Evolutionary conservation across 1,284 basidiomycete species (phyloP), one percentile per base, ranked within the genome.

Genomic region (Golubevia sp.): DNA sequence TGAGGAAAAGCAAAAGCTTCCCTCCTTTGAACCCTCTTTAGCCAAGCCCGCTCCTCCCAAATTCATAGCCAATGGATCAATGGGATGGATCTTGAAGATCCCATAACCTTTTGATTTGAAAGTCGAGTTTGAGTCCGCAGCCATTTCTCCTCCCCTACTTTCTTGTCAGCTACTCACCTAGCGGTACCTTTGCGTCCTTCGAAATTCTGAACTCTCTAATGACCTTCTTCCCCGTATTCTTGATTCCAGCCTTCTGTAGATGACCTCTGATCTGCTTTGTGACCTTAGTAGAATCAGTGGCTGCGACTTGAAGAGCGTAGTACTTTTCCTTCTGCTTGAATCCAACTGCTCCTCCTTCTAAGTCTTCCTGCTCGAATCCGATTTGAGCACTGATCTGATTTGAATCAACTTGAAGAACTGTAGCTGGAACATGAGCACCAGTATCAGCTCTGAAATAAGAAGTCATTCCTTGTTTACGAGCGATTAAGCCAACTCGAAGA

Each of bases 351-450:
- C 38, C 38, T 18, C 11, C 11, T 13, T 8, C 18, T 13, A 18
- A 44, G 11, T 44, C 38, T 44, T 44, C 38, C 18, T 44, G 20
- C 7, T 23, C n/a, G 54, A 73, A 70, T 18, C 70, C 68, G 15
- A 80, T 72, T 59, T 79, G 77, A n/a, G 71, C 73, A 60, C 77
- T 76, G 30, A 83, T 59, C 59, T 80, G 77, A 59, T 79, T 80
- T 18, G 63, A 52, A 56, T 76, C 72, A 3, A 82, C 71, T 44
- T 82, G 77, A 21, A 83, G 66, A 4, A 83, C 73, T 4, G 80
- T 82, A 15, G 71, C 77, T 4, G 80, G 76, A 20, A 82, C 68
- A 15, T 73, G 61, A 25, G 73, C 59, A 54, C 80, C 80, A 38
- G 73, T 72, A 18, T 44, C 38, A 59, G 80, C 72, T 24, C 74